Evolutionary conservation across 352 stramenopile species (phyloP).

Genomic region (Plasmopara viticola): DNA sequence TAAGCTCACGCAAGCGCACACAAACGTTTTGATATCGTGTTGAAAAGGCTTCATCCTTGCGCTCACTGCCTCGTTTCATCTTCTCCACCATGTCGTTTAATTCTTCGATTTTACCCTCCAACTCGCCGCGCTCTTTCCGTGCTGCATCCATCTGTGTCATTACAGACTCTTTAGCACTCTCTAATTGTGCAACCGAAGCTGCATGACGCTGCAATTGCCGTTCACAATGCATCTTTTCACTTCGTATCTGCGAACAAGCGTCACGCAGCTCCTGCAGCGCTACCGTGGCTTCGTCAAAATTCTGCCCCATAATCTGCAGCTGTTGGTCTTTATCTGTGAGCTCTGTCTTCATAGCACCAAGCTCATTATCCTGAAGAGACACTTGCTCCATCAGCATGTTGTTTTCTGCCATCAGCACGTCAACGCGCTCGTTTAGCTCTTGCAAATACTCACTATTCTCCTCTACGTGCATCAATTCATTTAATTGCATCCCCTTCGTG

Average conservation of each 20-base stretch:
- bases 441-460: slow-evolving; percentile 49
- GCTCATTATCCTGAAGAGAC: slow-evolving; percentile 67
- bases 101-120: slow-evolving; percentile 50
- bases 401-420: slow-evolving; percentile 82
- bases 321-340: slow-evolving; percentile 60
- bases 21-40: slow-evolving; percentile 70
- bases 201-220: slow-evolving; percentile 65
- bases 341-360: slow-evolving; percentile 57
- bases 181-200: slow-evolving; percentile 52
- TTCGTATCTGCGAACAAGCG: slow-evolving; percentile 39
- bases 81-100: slow-evolving; percentile 55
- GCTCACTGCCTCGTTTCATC: slow-evolving; percentile 52
- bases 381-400: slow-evolving; percentile 79
- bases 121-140: slow-evolving; percentile 23
- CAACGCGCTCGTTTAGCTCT: slow-evolving; percentile 73
- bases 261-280: slow-evolving; percentile 63
- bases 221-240: slow-evolving; percentile 63
- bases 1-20: slow-evolving; percentile 56
- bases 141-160: slow-evolving; percentile 29
- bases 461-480: slow-evolving; percentile 35
- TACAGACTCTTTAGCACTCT: slow-evolving; percentile 47
- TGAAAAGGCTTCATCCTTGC: slow-evolving; percentile 57
- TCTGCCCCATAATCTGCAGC: slow-evolving; percentile 60
- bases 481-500: slow-evolving; percentile 26
- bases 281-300: slow-evolving; percentile 68